Conservation (phyloP, 2,329 filamentous ascomycete genomes). For the Exutisphaerella laricina region DNA sequence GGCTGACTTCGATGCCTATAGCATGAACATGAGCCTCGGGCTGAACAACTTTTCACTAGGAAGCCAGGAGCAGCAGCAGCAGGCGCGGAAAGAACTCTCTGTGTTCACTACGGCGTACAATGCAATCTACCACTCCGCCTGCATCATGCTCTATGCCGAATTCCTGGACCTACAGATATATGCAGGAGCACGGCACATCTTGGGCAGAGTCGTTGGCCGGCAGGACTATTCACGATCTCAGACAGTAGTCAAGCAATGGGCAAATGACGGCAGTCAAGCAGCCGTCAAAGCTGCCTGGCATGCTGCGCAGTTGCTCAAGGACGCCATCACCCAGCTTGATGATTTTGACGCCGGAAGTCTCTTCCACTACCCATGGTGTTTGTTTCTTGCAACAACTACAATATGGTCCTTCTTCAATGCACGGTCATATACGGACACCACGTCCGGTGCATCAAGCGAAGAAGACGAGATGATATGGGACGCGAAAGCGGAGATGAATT, state of each 20-base stretch:
- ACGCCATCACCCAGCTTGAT: conserved; percentile 48
- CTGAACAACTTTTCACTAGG: not conserved
- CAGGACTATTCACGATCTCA: conserved; percentile 48
- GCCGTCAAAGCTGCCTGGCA: conserved; percentile 49
- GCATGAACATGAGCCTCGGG: conserved; percentile 34
- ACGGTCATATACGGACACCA: conserved; percentile 13
- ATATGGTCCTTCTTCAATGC: conserved; percentile 55
- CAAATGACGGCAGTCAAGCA: conserved; percentile 24
- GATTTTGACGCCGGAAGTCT: conserved; percentile 48
- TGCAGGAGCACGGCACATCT: conserved; percentile 54
- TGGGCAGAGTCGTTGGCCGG: conserved; percentile 50
- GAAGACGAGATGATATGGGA: conserved; percentile 44
- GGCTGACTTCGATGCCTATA: conserved; percentile 52
- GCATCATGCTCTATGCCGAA: conserved; percentile 53
- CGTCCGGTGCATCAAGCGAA: conserved; percentile 9
- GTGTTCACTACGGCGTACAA: conserved; percentile 46
- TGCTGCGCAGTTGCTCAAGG: conserved; percentile 49
- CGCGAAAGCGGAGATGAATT: conserved; percentile 44
- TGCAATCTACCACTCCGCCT: conserved; percentile 55
- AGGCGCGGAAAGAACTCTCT: conserved; percentile 30
- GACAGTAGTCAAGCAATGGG: conserved; percentile 50
- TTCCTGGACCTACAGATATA: conserved; percentile 59
- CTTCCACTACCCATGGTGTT: conserved; percentile 58
- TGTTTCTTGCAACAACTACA: conserved; percentile 55
- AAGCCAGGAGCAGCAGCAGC: too few relatives aligned